phyloP scores from a whole-genome alignment of 2,329 filamentous ascomycete genomes.

The Penicillium psychrosexuale region DNA sequence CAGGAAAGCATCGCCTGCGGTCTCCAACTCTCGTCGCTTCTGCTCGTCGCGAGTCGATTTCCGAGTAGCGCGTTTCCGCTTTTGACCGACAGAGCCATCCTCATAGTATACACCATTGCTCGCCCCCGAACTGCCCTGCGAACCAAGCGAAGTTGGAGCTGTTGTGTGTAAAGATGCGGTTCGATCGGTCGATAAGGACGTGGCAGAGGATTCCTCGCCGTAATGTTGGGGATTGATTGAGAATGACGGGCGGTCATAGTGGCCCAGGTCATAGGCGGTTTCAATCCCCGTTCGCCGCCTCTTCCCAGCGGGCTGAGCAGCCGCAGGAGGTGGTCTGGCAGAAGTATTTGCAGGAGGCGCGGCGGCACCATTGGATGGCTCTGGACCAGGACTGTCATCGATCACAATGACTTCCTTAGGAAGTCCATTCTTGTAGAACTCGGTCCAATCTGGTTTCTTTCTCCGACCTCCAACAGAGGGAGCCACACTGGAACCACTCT shows the following conservation, averaged over 20 bases:
- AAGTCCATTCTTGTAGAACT: constrained; percentile 78
- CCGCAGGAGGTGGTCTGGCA: constrained; percentile 27
- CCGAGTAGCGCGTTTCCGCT: constrained; percentile 78
- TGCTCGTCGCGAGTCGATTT: constrained; percentile 79
- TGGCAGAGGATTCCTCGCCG: constrained; percentile 62
- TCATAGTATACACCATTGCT: constrained; percentile 62
- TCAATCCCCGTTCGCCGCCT: constrained; percentile 67
- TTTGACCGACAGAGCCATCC: constrained; percentile 71
- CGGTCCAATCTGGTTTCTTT: constrained; percentile 70
- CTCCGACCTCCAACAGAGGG: constrained; percentile 41
- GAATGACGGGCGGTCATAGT: constrained; percentile 67
- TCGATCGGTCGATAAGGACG: constrained; percentile 76
- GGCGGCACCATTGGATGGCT: constrained; percentile 26
- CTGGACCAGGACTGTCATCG: constrained; percentile 59
- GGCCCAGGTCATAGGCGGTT: constrained; percentile 64
- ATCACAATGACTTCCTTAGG: constrained; percentile 86
- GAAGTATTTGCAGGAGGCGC: constrained; percentile 20
- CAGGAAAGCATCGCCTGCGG: constrained; percentile 66
- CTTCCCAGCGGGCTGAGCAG: constrained; percentile 56
- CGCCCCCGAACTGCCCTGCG: constrained; percentile 52
- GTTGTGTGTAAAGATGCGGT: constrained; percentile 83
- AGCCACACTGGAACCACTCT: constrained; percentile 38
- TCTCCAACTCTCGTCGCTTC: constrained; percentile 71
- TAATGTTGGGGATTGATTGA: constrained; percentile 72
- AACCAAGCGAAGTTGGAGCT: constrained; percentile 80